phyloP scores from a whole-genome alignment of 345 rosid genomes.

The Noccaea bulbosa region DNA sequence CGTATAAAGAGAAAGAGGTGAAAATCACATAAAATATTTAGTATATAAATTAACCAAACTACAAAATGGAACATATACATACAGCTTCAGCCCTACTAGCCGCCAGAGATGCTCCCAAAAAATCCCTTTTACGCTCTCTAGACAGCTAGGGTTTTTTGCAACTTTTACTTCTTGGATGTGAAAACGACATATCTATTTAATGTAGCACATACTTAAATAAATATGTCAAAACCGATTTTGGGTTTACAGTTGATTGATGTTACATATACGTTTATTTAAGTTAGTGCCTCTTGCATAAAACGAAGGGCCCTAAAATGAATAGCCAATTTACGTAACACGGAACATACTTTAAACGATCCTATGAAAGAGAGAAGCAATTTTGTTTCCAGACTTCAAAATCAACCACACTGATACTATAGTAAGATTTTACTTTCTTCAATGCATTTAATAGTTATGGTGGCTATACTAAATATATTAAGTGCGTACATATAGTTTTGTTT shows the following conservation, averaged over 20 bases:
- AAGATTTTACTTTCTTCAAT: slow-evolving; percentile 18
- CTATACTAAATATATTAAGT: neutral
- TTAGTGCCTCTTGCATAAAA: slow-evolving; percentile 24
- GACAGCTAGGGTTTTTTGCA: too few species aligned
- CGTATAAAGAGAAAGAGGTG: too few species aligned
- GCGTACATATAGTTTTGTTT: slow-evolving; percentile 2
- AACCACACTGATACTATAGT: slow-evolving; percentile 15
- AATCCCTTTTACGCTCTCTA: too few species aligned
- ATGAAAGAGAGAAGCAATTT: neutral
- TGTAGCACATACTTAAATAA: neutral
- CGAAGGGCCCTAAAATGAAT: slow-evolving; percentile 28
- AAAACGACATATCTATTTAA: neutral
- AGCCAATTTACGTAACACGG: slow-evolving; percentile 13
- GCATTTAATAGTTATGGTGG: slow-evolving; percentile 1
- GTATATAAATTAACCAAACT: too few species aligned
- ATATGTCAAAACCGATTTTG: neutral
- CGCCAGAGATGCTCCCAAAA: too few species aligned
- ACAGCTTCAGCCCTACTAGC: too few species aligned
- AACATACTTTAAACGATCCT: slow-evolving; percentile 9
- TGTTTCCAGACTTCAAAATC: slow-evolving; percentile 4
- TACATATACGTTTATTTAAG: neutral
- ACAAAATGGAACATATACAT: too few species aligned
- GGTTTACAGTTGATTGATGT: slow-evolving; percentile 21
- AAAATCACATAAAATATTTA: too few species aligned
- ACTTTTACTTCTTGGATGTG: too few species aligned